phyloP scores from a whole-genome alignment of 768 basidiomycete genomes.

The Mycena albidolilacea region DNA sequence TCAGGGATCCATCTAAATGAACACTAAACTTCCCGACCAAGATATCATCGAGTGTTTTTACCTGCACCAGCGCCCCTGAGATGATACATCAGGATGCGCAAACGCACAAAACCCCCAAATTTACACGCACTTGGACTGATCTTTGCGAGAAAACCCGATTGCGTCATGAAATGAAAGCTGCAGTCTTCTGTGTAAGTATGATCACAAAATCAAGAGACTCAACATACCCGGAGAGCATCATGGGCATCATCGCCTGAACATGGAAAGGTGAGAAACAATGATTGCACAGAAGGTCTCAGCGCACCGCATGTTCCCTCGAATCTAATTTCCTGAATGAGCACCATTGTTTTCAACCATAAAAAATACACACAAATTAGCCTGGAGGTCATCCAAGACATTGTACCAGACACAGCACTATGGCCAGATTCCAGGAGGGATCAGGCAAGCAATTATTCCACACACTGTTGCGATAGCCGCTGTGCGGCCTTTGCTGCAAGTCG shows the following conservation, averaged over 20 bases:
- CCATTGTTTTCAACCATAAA: background rate
- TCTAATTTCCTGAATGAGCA: background rate
- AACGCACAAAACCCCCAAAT: background rate
- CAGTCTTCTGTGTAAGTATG: background rate
- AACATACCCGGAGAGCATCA: constrained; percentile 34
- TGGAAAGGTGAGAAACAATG: too few relatives aligned
- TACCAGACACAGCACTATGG: constrained; percentile 16
- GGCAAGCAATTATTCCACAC: too few relatives aligned
- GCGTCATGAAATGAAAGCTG: constrained; percentile 40
- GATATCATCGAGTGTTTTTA: background rate
- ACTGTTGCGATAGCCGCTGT: too few relatives aligned
- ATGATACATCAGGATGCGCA: background rate
- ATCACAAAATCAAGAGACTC: background rate
- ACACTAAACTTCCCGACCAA: background rate
- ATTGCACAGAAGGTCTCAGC: background rate
- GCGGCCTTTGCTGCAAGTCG: too few relatives aligned
- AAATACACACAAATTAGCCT: constrained; percentile 8
- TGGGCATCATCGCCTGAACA: constrained; percentile 32
- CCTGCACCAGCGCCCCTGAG: constrained; percentile 32
- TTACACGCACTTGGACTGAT: constrained; percentile 13
- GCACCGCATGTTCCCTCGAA: constrained; percentile 24
- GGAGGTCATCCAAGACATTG: constrained; percentile 27
- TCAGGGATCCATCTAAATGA: constrained; percentile 32
- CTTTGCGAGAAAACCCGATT: constrained; percentile 33
- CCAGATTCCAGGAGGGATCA: too few relatives aligned